Base-by-base conservation (phyloP, 208 protist species). In the Borovskyia barvae region DNA sequence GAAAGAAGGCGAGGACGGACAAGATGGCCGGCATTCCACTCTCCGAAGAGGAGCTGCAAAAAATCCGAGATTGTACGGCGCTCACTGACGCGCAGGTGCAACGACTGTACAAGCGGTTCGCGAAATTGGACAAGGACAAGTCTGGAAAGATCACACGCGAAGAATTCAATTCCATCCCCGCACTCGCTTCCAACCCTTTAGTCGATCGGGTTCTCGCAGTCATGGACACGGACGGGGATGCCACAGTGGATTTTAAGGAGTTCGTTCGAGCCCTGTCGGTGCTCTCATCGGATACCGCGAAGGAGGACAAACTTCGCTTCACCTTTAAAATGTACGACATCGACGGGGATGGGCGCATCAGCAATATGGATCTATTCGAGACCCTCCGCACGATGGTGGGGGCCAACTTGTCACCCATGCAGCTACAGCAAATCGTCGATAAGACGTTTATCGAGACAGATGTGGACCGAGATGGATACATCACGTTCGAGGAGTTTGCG, bases 301-400 rank as follows among this genome's bases (percentile, higher is more conserved):
- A 92, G 65, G 57, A 77, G 36, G 83, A 88, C 35, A 96, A 95
- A 49, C 61, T 97, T 11, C 85, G 69, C 29, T 96, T 98, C 62
- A 87, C 87, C 24, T 98, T 94, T 68, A 93, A 92, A 55, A 93
- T 98, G 70, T 98, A 98, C 66, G 95, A 98, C 75, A 84, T 97
- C 20, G 93, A 98, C 66, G 80, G 82, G 24, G 95, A 98, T 60
- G 93, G 87, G 25, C 94, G 84, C 49, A 97, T 98, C 47, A 95
- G 82, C 49, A 97, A 97, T 64, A 87, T 75, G 37, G 95, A 98
- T 48, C 72, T 98, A 0, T 97, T 91, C 53, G 67, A 92, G 48
- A 90, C 86, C n/a, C 85, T 98, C 8, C 76, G 81, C 46, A 92
- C 94, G 52, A 98, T 98, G 93, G 91, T 97, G 0, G 94, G 95